These are phyloP conservation scores for Aspergillus persii DNA, from an alignment of 2,329 filamentous ascomycete species.

Conservation along the genomic window DNA sequence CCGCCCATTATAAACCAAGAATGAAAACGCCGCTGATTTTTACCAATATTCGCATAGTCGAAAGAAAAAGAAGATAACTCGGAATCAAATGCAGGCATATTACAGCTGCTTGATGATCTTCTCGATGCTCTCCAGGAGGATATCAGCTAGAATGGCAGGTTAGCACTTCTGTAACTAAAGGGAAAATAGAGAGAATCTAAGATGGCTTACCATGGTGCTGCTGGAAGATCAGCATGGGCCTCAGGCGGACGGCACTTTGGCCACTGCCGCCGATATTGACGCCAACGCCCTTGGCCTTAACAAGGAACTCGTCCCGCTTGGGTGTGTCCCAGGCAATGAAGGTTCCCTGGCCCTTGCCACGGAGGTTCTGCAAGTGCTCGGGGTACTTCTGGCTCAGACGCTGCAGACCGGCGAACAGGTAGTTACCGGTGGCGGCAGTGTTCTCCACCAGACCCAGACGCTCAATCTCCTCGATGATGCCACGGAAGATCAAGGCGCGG, in stretches of 20 bases:
- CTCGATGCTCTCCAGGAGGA: conserved; percentile 75
- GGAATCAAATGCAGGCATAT: neutral
- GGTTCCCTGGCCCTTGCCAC: conserved; percentile 83
- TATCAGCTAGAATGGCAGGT: conserved; percentile 55
- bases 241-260: conserved; percentile 68
- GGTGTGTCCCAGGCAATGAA: conserved; percentile 92
- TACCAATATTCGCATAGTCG: conserved; percentile 7
- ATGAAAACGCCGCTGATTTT: conserved; percentile 13
- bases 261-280: conserved; percentile 88
- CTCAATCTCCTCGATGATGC: conserved; percentile 79
- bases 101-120: conserved; percentile 60
- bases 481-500: conserved; percentile 78
- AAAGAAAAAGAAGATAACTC: neutral
- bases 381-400: conserved; percentile 69
- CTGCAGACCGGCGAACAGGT: conserved; percentile 71
- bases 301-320: conserved; percentile 73
- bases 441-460: conserved; percentile 72
- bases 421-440: conserved; percentile 74
- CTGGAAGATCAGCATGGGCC: conserved; percentile 92
- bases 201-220: conserved; percentile 66
- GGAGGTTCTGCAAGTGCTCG: conserved; percentile 74
- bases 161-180: neutral
- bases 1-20: conserved; percentile 7
- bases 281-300: conserved; percentile 73
- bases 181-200: conserved; percentile 27